Base-by-base conservation (phyloP, 2,329 filamentous ascomycete genomes). In the Capronia epimyces region DNA sequence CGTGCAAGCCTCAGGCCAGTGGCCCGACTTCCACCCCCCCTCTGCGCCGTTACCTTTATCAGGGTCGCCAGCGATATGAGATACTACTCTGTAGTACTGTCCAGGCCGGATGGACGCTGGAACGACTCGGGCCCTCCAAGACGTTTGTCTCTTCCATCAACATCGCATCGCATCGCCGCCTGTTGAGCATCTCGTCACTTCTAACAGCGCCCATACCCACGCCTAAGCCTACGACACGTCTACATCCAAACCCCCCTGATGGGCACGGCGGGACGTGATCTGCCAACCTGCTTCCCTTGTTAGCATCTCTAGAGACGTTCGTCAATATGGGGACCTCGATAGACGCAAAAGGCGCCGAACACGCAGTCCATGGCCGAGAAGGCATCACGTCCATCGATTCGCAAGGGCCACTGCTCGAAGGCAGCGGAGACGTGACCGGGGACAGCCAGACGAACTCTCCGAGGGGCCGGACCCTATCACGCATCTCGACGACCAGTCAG, bases 401-500 rank as follows among this genome's bases (percentile, higher is more conserved):
- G 13, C 29, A 32, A 32, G 29, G 29, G 3, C 29, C 29, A 3
- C 29, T 32, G 12, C 29, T 32, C 7, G 29, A 7, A 32, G 7
- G 29, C 29, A 32, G 5, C 24, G 24, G 5, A 10, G 10, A 5
- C 24, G 5, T 27, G 5, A 10, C 5, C 24, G 24, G 24, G 10
- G 10, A 27, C 24, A 27, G 5, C 24, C 24, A 27, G 24, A 27
- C 24, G 5, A 5, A 5, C 10, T 10, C 24, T 10, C 24, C 24
- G 10, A 27, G 5, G 10, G 24, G 7, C 7, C 29, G 56, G 29
- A 55, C 54, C 8, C 22, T 59, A 21, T 61, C 56, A 6, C 57
- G 49, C 13, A 53, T 59, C 32, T 53, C 49, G 13, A 60, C 58
- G 15, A 46, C 44, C 32, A 55, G 52, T 3, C 43, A 27, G 31